These are phyloP conservation scores for Cutaneotrichosporon daszewskae DNA, from an alignment of 1,284 basidiomycete species.

Conservation along the genomic window DNA sequence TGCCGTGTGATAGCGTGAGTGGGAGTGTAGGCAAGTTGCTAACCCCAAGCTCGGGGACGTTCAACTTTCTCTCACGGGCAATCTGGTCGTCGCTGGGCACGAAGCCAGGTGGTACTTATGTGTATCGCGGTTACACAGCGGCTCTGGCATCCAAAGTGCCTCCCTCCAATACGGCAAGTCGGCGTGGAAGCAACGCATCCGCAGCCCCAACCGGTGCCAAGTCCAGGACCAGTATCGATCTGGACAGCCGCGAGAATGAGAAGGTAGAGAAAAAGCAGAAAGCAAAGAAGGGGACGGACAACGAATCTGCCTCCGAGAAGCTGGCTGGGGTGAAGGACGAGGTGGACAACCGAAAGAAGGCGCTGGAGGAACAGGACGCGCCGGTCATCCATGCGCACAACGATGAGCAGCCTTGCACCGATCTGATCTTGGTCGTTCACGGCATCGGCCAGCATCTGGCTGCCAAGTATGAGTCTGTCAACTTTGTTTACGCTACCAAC, in stretches of 20 bases:
- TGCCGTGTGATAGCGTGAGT: conserved; percentile 49
- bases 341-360: conserved; percentile 10
- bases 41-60: conserved; percentile 30
- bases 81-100: conserved; percentile 44
- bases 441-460: conserved; percentile 52
- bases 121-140: conserved; percentile 50
- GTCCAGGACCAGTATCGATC: conserved; percentile 16
- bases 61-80: conserved; percentile 41
- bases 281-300: conserved; percentile 8
- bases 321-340: conserved; percentile 8
- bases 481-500: conserved; percentile 53
- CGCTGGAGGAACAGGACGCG: conserved; percentile 41
- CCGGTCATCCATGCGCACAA: conserved; percentile 40
- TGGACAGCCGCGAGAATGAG: conserved; percentile 25
- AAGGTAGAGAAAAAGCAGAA: conserved; percentile 1
- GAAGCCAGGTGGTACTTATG: conserved; percentile 44
- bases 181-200: not conserved
- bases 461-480: conserved; percentile 50
- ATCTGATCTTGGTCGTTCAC: conserved; percentile 52
- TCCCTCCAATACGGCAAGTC: not conserved
- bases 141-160: conserved; percentile 28
- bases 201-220: not conserved
- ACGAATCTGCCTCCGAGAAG: not conserved
- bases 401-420: conserved; percentile 47
- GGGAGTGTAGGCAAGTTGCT: not conserved